Conservation (phyloP, 805 yeast species). For the Suhomyces emberorum region DNA sequence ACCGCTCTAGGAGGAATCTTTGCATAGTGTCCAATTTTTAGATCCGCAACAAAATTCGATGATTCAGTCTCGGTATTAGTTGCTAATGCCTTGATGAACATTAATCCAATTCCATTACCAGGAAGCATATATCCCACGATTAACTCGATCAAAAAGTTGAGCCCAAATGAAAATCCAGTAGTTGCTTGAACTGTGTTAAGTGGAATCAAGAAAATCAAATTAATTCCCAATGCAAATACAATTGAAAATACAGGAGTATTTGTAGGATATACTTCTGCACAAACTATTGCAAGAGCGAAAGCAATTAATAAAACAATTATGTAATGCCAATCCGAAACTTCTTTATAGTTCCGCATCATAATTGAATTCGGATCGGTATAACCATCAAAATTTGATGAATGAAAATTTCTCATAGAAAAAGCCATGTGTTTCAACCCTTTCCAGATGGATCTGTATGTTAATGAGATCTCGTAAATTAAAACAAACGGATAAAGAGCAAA, state of each 20-base stretch:
- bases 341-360: slow-evolving; percentile 23
- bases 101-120: slow-evolving; percentile 53
- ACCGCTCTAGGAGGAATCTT: slow-evolving; percentile 23
- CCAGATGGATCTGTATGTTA: slow-evolving; percentile 2
- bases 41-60: slow-evolving; percentile 33
- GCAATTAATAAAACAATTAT: slow-evolving; percentile 22
- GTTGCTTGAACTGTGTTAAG: slow-evolving; percentile 45
- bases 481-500: slow-evolving; percentile 27
- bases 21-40: slow-evolving; percentile 30
- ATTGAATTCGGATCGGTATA: slow-evolving; percentile 20
- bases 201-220: slow-evolving; percentile 50
- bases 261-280: slow-evolving; percentile 32
- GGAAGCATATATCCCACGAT: slow-evolving; percentile 56
- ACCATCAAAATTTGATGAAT: slow-evolving; percentile 14
- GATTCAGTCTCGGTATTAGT: slow-evolving; percentile 30
- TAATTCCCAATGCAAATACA: slow-evolving; percentile 50
- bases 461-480: slow-evolving; percentile 6
- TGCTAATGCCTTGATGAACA: slow-evolving; percentile 46
- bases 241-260: slow-evolving; percentile 61
- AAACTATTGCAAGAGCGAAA: slow-evolving; percentile 30
- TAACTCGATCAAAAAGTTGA: slow-evolving; percentile 54
- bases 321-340: slow-evolving; percentile 23
- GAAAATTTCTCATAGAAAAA: slow-evolving; percentile 6
- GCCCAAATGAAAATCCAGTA: slow-evolving; percentile 47
- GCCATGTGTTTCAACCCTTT: slow-evolving; percentile 1